These are phyloP conservation scores for Hamamelis virginiana DNA, from an alignment of 164 flowering plant species.

Conservation along the genomic window DNA sequence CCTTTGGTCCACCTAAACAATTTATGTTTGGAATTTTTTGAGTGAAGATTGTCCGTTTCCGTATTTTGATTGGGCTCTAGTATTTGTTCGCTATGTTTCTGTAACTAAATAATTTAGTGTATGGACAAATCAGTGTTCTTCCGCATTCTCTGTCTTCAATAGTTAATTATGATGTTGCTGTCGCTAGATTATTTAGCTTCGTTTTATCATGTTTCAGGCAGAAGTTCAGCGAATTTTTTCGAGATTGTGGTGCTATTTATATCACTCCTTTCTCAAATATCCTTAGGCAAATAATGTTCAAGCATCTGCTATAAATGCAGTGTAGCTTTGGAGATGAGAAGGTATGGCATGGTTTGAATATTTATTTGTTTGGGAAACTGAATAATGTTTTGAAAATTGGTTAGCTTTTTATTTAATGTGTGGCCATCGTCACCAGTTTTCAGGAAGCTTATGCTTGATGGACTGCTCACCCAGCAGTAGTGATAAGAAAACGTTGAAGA, in stretches of 20 bases:
- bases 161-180: too few species aligned
- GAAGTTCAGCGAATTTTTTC: neutral
- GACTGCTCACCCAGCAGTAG: slow-evolving; percentile 48
- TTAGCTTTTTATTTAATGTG: neutral
- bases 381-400: neutral
- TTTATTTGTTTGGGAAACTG: neutral
- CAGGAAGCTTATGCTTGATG: slow-evolving; percentile 52
- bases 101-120: too few species aligned
- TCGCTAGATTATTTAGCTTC: neutral
- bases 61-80: too few species aligned
- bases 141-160: too few species aligned
- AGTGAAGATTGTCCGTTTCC: too few species aligned
- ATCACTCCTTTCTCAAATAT: neutral
- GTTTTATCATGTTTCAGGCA: neutral
- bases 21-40: too few species aligned
- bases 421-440: slow-evolving; percentile 23
- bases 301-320: slow-evolving; percentile 26
- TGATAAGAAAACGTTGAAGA: slow-evolving; percentile 60
- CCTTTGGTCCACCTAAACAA: too few species aligned
- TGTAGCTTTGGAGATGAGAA: slow-evolving; percentile 34
- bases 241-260: neutral
- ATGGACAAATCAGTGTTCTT: too few species aligned
- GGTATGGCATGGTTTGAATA: slow-evolving; percentile 16
- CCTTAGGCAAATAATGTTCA: slow-evolving; percentile 16
- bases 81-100: too few species aligned